Conservation (phyloP, 2,329 filamentous ascomycete species). For the Apiospora hydei region DNA sequence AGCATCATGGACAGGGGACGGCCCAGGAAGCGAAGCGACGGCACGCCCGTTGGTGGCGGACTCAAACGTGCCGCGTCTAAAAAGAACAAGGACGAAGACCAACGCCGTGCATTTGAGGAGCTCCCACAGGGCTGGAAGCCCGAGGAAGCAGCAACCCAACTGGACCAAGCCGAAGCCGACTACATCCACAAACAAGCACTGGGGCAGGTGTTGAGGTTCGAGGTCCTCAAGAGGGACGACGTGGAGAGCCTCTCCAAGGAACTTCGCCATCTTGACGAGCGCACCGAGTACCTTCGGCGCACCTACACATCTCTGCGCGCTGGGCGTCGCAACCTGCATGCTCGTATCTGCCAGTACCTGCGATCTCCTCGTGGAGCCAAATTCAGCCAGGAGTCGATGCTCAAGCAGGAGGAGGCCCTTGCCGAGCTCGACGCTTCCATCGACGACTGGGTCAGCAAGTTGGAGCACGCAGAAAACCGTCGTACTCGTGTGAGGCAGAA, state of each 20-base stretch:
- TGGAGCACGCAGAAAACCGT: conserved; percentile 82
- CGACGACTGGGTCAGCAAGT: conserved; percentile 80
- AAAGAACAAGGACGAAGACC: conserved; percentile 57
- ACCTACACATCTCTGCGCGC: conserved; percentile 78
- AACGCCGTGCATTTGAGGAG: conserved; percentile 62
- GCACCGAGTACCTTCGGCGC: conserved; percentile 78
- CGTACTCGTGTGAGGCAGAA: conserved; percentile 79
- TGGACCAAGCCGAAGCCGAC: conserved; percentile 57
- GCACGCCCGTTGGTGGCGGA: conserved; percentile 44
- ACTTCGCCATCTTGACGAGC: conserved; percentile 77
- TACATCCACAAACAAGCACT: conserved; percentile 66
- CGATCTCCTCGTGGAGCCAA: conserved; percentile 73
- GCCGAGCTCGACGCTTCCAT: conserved; percentile 79
- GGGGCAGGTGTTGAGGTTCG: conserved; percentile 68
- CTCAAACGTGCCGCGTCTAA: conserved; percentile 51
- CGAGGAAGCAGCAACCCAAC: conserved; percentile 56
- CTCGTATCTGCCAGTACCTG: conserved; percentile 78
- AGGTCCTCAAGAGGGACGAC: conserved; percentile 68
- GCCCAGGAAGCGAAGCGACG: conserved; percentile 61
- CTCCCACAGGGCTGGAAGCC: conserved; percentile 66
- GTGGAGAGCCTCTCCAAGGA: conserved; percentile 75
- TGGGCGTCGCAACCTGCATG: conserved; percentile 79
- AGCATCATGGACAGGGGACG: conserved; percentile 68
- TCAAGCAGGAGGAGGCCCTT: conserved; percentile 82
- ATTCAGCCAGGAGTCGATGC: conserved; percentile 76